phyloP scores from a whole-genome alignment of 768 basidiomycete species.

The Galerina marginata region DNA sequence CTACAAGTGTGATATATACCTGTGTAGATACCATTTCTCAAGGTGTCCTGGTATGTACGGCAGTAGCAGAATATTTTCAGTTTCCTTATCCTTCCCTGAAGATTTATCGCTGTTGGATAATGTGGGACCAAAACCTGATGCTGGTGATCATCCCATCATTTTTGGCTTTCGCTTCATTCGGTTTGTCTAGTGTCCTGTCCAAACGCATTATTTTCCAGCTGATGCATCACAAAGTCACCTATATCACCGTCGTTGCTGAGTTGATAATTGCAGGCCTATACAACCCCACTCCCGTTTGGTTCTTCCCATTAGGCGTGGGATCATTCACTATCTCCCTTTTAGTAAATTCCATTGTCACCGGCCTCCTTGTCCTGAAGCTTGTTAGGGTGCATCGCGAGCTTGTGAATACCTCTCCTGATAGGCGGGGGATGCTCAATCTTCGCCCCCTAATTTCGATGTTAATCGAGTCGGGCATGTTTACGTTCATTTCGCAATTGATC shows the following conservation, averaged over 20 bases:
- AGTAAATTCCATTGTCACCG: constrained; percentile 8
- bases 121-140: neutral
- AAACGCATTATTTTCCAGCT: too few relatives aligned
- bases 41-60: constrained; percentile 6
- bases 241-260: neutral
- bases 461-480: constrained; percentile 7
- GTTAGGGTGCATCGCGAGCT: neutral
- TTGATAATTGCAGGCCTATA: neutral
- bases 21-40: constrained; percentile 6
- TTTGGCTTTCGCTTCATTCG: constrained; percentile 5
- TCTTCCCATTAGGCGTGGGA: constrained; percentile 1
- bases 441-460: neutral
- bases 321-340: constrained; percentile 7
- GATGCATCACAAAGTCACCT: neutral
- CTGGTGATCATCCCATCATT: neutral
- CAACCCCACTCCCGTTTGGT: neutral
- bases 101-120: constrained; percentile 16
- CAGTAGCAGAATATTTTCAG: neutral
- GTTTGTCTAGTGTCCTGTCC: neutral
- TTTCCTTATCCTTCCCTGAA: neutral
- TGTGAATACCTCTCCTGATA: neutral
- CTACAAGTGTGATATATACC: constrained; percentile 8
- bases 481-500: neutral
- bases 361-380: constrained; percentile 6
- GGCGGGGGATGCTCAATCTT: neutral